phyloP scores from a whole-genome alignment of 2,329 filamentous ascomycete genomes.

The Fusarium concolor region DNA sequence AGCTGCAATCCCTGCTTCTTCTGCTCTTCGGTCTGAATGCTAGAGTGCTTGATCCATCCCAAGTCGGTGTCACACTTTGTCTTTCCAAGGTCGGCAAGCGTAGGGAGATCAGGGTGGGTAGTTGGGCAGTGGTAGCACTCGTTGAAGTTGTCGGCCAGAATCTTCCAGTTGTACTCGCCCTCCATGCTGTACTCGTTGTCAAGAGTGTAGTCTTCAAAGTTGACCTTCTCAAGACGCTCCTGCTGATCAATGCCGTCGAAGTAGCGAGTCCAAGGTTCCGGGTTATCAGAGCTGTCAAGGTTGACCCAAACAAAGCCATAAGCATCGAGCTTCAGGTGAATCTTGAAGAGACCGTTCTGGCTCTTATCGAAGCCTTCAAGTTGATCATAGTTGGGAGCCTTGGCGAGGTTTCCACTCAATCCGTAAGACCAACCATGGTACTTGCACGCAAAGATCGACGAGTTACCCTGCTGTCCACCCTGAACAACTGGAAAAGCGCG shows the following conservation, averaged over 20 bases:
- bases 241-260: conserved; percentile 61
- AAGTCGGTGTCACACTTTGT: conserved; percentile 29
- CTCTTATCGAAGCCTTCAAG: conserved; percentile 66
- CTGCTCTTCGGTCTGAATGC: conserved; percentile 26
- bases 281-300: conserved; percentile 59
- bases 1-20: conserved; percentile 28
- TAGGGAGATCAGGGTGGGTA: conserved; percentile 31
- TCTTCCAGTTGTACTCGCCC: conserved; percentile 70
- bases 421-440: conserved; percentile 74
- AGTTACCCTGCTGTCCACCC: conserved; percentile 58
- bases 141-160: conserved; percentile 72
- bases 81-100: conserved; percentile 28
- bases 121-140: conserved; percentile 52
- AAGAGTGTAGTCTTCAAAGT: conserved; percentile 63
- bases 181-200: conserved; percentile 67
- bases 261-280: conserved; percentile 63
- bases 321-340: conserved; percentile 63
- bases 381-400: conserved; percentile 66
- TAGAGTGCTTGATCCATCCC: conserved; percentile 31
- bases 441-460: conserved; percentile 66
- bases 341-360: conserved; percentile 65
- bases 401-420: conserved; percentile 66
- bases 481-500: conserved; percentile 67
- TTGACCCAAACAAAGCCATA: conserved; percentile 70
- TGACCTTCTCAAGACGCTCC: conserved; percentile 49